Conservation (phyloP, 106 monocot genomes). For the Xerophyta viscosa region DNA sequence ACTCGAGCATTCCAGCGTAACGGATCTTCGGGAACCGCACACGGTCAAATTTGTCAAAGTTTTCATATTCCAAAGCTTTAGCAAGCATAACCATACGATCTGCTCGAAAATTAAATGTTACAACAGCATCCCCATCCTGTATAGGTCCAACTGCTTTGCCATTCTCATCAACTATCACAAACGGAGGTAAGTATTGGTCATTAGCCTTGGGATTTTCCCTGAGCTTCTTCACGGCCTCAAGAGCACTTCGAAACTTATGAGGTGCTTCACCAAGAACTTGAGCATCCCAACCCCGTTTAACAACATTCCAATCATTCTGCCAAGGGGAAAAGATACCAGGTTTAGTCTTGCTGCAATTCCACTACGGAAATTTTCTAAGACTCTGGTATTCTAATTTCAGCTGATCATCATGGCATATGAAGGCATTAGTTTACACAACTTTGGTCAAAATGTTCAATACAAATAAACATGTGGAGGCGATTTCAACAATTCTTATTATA, state of each 20-base stretch:
- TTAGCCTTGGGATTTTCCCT: slow-evolving; percentile 55
- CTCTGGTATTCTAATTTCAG: too few relatives aligned
- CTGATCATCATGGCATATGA: too few relatives aligned
- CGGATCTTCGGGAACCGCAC: slow-evolving; percentile 76
- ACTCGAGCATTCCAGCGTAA: slow-evolving; percentile 97
- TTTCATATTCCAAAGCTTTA: slow-evolving; percentile 88
- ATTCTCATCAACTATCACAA: slow-evolving; percentile 84
- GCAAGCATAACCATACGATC: slow-evolving; percentile 98
- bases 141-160: slow-evolving; percentile 83
- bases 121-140: slow-evolving; percentile 93
- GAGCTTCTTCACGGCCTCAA: slow-evolving; percentile 88
- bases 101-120: slow-evolving; percentile 90
- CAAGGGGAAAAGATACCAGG: background rate
- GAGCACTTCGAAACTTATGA: slow-evolving; percentile 63
- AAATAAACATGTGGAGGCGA: too few relatives aligned
- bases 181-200: slow-evolving; percentile 91
- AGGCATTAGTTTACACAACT: too few relatives aligned
- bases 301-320: slow-evolving; percentile 93
- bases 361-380: too few relatives aligned
- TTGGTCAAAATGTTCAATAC: too few relatives aligned
- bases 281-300: slow-evolving; percentile 98
- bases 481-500: too few relatives aligned
- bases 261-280: slow-evolving; percentile 99
- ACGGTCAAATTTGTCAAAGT: slow-evolving; percentile 93
- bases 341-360: too few relatives aligned